phyloP scores from a whole-genome alignment of 2,329 filamentous ascomycete species.

The Fusarium fracticaudum region DNA sequence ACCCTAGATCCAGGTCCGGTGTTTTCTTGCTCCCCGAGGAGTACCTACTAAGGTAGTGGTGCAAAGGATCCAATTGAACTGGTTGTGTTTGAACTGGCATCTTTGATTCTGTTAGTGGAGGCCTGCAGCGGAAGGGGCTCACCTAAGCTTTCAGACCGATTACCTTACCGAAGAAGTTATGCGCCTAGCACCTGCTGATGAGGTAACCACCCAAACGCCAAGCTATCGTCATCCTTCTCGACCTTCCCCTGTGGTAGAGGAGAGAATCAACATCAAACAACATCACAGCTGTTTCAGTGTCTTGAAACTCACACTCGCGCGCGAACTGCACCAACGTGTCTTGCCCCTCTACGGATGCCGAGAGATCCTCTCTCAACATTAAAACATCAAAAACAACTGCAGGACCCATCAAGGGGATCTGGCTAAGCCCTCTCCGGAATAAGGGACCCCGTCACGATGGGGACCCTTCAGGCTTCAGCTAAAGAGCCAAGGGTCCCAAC shows the following conservation, averaged over 20 bases:
- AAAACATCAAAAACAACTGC: background rate
- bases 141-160: background rate
- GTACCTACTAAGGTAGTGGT: too few species aligned
- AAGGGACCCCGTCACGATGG: background rate
- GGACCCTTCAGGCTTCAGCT: conserved; percentile 10
- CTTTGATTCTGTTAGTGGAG: background rate
- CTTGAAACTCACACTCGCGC: background rate
- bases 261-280: conserved; percentile 1
- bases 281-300: background rate
- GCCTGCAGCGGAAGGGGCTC: background rate
- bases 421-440: conserved; percentile 7
- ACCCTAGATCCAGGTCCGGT: too few species aligned
- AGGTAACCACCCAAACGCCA: background rate
- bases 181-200: background rate
- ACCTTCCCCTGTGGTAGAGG: background rate
- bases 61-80: too few species aligned
- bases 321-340: conserved; percentile 1
- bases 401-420: conserved; percentile 19
- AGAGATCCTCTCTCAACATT: background rate
- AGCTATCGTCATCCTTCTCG: background rate
- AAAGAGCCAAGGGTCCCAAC: background rate
- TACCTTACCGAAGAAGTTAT: background rate
- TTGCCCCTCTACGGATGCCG: conserved; percentile 2
- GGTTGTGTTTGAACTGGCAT: background rate
- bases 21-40: too few species aligned